Evolutionary conservation across 2,329 filamentous ascomycete species (phyloP), one percentile per base, ranked within the genome.

Genomic region (Colletotrichum liaoningense): DNA sequence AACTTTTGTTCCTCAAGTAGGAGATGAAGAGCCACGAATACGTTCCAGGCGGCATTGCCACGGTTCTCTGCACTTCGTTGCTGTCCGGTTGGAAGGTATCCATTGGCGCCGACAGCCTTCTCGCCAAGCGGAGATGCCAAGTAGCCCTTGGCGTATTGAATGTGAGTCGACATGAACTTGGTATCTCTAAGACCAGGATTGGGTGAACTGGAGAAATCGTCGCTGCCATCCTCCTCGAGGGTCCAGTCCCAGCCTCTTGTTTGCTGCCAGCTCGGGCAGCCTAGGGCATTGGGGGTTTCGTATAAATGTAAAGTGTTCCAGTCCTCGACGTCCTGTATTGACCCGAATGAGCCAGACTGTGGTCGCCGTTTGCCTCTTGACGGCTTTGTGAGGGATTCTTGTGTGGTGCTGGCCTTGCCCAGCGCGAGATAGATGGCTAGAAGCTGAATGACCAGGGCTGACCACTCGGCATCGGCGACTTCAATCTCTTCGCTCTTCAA

Each of bases 1-100:
- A 99, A 88, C 79, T 97, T 98, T 75, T 93, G 88, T 80, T 99
- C 97, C 81, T 99, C 96, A 0, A 93, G 88, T n/a, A 97, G 85
- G 3, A 98, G 86, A 83, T 99, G 97, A 14, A 99, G 86, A 1
- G 90, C 93, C 75, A 97, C 86, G 49, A 96, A 88, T 64, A 93
- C 87, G 78, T 94, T 89, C 79, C 93, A 85, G 42, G 93, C 87
- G 67, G 91, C 83, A 78, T 87, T 92, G 69, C 89, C 87, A 56
- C 91, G 88, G 63, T 87, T 86, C 69, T 90, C 89, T 49, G 88
- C 84, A 67, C 86, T 88, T 64, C 88, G 83, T 62, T 82, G 82
- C 3, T 84, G 70, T 2, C 88, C 89, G 0, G 92, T 93, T 33
- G 93, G 93, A 67, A 95, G 85, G 78, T 92, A 93, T 1, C 93